Percentiles rank a stretch among this genome's conserved stretches.
Evolutionary conservation across 371 early-diverging fungal genomes (phyloP).

Genomic region (Rhizopus arrhizus): DNA sequence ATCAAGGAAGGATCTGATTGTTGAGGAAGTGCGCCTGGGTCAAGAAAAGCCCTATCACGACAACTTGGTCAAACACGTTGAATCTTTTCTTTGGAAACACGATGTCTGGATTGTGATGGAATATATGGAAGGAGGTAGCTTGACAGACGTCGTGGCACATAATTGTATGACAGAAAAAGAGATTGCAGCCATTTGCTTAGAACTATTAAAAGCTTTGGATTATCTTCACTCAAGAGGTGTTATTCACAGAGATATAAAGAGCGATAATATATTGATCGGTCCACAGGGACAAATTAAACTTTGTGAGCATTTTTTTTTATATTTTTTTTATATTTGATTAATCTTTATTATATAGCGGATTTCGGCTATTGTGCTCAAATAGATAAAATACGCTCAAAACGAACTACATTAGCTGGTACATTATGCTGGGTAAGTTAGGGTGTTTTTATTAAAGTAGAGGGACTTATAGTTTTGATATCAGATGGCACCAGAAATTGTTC

Average conservation of each 20-base stretch:
- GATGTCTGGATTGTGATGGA: slow-evolving; percentile 89
- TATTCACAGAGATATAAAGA: slow-evolving; percentile 94
- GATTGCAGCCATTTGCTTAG: slow-evolving; percentile 80
- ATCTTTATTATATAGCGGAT: slow-evolving; percentile 56
- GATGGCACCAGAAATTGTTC: slow-evolving; percentile 90
- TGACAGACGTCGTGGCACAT: slow-evolving; percentile 81
- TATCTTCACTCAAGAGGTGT: slow-evolving; percentile 85
- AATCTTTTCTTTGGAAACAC: slow-evolving; percentile 73
- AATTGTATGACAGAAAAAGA: slow-evolving; percentile 85
- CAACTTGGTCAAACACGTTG: slow-evolving; percentile 85
- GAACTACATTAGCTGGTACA: slow-evolving; percentile 84
- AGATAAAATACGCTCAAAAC: slow-evolving; percentile 62
- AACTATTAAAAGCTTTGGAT: slow-evolving; percentile 47
- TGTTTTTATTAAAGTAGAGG: not conserved
- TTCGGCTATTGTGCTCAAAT: slow-evolving; percentile 90
- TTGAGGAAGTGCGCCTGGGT: slow-evolving; percentile 88
- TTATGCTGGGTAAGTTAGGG: slow-evolving; percentile 69
- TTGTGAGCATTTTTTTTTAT: slow-evolving; percentile 39
- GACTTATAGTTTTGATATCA: slow-evolving; percentile 3
- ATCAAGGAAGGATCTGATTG: slow-evolving; percentile 86
- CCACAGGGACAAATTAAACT: slow-evolving; percentile 81
- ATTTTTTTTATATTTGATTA: not conserved
- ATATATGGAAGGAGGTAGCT: slow-evolving; percentile 88
- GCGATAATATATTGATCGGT: slow-evolving; percentile 87
- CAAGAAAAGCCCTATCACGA: slow-evolving; percentile 76